Percentiles rank a stretch among this genome's conserved stretches.
phyloP scores from a whole-genome alignment of 2,329 filamentous ascomycete species.

The Metarhizium brunneum region DNA sequence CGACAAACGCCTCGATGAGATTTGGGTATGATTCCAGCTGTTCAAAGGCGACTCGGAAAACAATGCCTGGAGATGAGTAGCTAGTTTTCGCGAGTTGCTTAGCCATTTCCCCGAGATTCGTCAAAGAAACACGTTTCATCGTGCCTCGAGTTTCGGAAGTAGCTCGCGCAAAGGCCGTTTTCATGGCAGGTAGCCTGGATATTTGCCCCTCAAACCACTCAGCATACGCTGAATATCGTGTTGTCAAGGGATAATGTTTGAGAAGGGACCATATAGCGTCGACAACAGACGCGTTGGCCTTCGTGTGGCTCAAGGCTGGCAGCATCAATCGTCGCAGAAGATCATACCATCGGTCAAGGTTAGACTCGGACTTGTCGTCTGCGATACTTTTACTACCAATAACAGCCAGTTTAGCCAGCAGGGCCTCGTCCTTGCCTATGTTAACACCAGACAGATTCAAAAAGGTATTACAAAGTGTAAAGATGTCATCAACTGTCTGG shows the following conservation, averaged over 20 bases:
- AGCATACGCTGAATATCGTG: slow-evolving; percentile 80
- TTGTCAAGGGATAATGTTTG: slow-evolving; percentile 64
- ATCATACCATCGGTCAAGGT: slow-evolving; percentile 72
- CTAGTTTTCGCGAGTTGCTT: slow-evolving; percentile 87
- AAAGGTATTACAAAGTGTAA: slow-evolving; percentile 75
- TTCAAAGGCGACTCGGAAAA: slow-evolving; percentile 79
- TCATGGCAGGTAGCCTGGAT: slow-evolving; percentile 69
- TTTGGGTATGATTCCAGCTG: slow-evolving; percentile 94
- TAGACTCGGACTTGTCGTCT: slow-evolving; percentile 60
- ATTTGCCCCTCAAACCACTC: slow-evolving; percentile 83
- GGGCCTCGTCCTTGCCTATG: slow-evolving; percentile 71
- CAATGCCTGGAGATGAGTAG: slow-evolving; percentile 79
- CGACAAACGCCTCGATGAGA: slow-evolving; percentile 87
- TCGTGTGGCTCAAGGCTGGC: slow-evolving; percentile 78
- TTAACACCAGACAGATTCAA: slow-evolving; percentile 80
- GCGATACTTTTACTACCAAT: slow-evolving; percentile 72
- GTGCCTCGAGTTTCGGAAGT: slow-evolving; percentile 72
- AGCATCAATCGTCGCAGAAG: slow-evolving; percentile 77
- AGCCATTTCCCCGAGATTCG: slow-evolving; percentile 79
- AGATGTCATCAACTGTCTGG: slow-evolving; percentile 82
- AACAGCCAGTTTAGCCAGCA: slow-evolving; percentile 74
- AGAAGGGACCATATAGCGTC: slow-evolving; percentile 83
- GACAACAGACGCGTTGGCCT: slow-evolving; percentile 72
- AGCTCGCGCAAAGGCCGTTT: slow-evolving; percentile 66
- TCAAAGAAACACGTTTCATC: slow-evolving; percentile 81